Base-by-base conservation (phyloP, 2,329 filamentous ascomycete genomes). In the Verticillium nonalfalfae region DNA sequence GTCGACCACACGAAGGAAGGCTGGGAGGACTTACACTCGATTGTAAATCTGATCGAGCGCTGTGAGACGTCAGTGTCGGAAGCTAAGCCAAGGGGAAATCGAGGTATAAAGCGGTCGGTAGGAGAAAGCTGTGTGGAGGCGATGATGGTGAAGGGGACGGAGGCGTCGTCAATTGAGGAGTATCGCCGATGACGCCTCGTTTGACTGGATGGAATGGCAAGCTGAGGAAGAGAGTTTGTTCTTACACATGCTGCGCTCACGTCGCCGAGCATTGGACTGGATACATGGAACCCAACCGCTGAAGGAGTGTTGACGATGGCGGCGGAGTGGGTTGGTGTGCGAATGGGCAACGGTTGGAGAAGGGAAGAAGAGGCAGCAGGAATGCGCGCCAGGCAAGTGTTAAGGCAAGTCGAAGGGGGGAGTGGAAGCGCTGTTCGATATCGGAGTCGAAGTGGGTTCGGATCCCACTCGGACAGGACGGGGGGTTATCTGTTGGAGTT, bases 11-110 rank as follows among this genome's bases (percentile, higher is more conserved):
- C 18, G 9, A 26, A 26, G 26, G 26, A 26, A 26, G 26, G 26
- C 26, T 26, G 26, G 26, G 26, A 26, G 26, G 65, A 77, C 77
- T 65, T 80, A 80, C 78, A 81, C 76, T 73, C 76, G 76, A 79
- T 81, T 81, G 76, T 75, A 75, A 73, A 81, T 75, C 74, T 79
- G 75, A 71, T 73, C 73, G 72, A 80, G 78, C 74, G 78, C 78
- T 80, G 71, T 68, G 62, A 71, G 65, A 72, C 67, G 70, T 73
- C 69, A 75, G 74, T 72, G 31, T 39, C 36, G 15, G 13, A 33
- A 26, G 56, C 56, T 36, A 58, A 33, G 54, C 18, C 33, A 26
- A 21, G 33, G 50, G 26, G 7, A 33, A 26, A 2, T 33, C 7
- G 7, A 9, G 14, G 9, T 13, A 35, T 2, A 13, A 15, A 2